Conservation (phyloP, 2,329 filamentous ascomycete species). For the Mollisia scopiformis region DNA sequence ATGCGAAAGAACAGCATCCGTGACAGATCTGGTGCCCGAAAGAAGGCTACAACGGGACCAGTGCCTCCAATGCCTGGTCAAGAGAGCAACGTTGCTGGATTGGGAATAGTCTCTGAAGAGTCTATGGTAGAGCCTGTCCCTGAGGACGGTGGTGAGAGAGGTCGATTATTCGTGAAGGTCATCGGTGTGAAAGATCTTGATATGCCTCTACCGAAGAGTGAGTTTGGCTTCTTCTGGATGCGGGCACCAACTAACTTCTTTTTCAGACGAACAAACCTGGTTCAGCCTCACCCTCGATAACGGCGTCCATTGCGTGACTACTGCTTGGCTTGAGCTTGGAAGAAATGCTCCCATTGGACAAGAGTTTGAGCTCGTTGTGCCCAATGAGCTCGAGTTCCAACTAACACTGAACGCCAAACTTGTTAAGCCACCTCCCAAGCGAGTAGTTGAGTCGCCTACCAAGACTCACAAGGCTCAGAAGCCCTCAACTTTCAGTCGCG, state of each 20-base stretch:
- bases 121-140: constrained; percentile 54
- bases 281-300: constrained; percentile 99
- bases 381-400: constrained; percentile 98
- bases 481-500: constrained; percentile 85
- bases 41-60: constrained; percentile 50
- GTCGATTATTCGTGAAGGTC: constrained; percentile 96
- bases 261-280: constrained; percentile 80
- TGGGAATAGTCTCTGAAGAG: constrained; percentile 68
- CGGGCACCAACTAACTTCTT: constrained; percentile 31
- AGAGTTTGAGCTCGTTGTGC: constrained; percentile 96
- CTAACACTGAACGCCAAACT: constrained; percentile 95
- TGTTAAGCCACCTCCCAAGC: constrained; percentile 72
- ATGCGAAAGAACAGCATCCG: constrained; percentile 66
- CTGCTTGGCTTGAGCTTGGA: constrained; percentile 90
- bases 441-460: constrained; percentile 57
- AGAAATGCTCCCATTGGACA: constrained; percentile 94
- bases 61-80: constrained; percentile 87
- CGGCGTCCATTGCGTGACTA: constrained; percentile 95
- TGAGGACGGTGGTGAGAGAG: constrained; percentile 84
- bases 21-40: constrained; percentile 56
- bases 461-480: constrained; percentile 71
- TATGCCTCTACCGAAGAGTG: constrained; percentile 86
- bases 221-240: constrained; percentile 39
- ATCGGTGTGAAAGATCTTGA: constrained; percentile 96
- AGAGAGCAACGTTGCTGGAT: constrained; percentile 69